A percentile compares a stretch with the other conserved stretches of the same genome.
Evolutionary conservation across 345 rosid species (phyloP).

Genomic region (Carallia pectinifolia): DNA sequence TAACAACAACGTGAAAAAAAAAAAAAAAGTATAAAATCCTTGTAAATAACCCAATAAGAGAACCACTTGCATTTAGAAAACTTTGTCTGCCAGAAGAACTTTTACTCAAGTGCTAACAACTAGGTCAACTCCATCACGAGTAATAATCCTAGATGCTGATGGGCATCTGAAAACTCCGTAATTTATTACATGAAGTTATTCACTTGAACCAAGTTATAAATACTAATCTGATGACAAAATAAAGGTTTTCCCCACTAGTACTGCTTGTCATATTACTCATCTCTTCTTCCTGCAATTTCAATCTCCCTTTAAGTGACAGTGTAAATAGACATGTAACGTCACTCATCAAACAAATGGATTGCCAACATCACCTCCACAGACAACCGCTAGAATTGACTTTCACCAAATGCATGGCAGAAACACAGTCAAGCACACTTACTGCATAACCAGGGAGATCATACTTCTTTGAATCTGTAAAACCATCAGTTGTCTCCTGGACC

Average conservation of each 20-base stretch:
- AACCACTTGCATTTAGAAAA: background rate
- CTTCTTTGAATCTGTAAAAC: conserved; percentile 44
- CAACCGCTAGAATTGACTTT: background rate
- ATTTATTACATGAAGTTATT: background rate
- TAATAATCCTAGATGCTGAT: background rate
- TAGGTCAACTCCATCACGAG: conserved; percentile 1
- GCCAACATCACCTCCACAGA: background rate
- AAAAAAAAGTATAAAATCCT: background rate
- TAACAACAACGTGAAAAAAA: background rate
- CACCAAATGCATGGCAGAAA: background rate
- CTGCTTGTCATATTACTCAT: no score
- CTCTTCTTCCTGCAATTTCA: no score
- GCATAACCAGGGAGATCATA: conserved; percentile 78
- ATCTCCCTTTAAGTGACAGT: background rate
- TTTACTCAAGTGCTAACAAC: background rate
- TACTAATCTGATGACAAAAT: no score
- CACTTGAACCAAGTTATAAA: no score
- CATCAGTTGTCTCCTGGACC: conserved; percentile 43
- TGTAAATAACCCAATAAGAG: background rate
- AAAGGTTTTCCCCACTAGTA: no score
- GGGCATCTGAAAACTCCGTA: background rate
- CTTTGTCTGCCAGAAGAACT: background rate
- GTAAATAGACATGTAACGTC: background rate
- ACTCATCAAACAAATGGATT: background rate
- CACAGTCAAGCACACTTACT: conserved; percentile 40